Evolutionary conservation across 2,329 filamentous ascomycete species (phyloP).

Genomic region (Fusarium lateritium): DNA sequence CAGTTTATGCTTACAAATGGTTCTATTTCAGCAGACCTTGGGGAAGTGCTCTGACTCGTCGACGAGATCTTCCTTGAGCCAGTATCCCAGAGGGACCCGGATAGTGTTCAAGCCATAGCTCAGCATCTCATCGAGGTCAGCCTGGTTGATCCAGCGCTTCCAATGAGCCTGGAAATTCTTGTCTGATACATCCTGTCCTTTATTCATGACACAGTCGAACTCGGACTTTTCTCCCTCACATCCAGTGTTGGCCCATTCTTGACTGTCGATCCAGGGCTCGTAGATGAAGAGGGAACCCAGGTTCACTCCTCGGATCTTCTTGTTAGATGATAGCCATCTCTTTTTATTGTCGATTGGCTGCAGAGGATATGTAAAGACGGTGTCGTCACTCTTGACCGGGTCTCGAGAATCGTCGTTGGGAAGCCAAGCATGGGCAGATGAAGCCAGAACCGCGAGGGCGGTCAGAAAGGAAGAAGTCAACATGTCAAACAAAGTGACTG

Average conservation of each 20-base stretch:
- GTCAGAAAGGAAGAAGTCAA: slow-evolving; percentile 17
- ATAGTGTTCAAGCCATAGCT: slow-evolving; percentile 67
- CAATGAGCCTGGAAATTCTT: slow-evolving; percentile 65
- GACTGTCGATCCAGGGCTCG: slow-evolving; percentile 67
- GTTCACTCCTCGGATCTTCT: slow-evolving; percentile 69
- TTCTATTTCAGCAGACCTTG: slow-evolving; percentile 23
- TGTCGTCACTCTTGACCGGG: slow-evolving; percentile 12
- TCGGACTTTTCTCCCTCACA: slow-evolving; percentile 63
- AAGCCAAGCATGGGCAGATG: slow-evolving; percentile 43
- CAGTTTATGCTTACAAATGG: not conserved
- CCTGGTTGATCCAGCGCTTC: slow-evolving; percentile 63
- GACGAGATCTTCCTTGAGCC: slow-evolving; percentile 66
- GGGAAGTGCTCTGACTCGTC: slow-evolving; percentile 67
- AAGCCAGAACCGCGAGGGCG: slow-evolving; percentile 29
- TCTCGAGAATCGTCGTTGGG: slow-evolving; percentile 3
- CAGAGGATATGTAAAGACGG: slow-evolving; percentile 19
- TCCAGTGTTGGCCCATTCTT: slow-evolving; percentile 63
- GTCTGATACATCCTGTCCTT: slow-evolving; percentile 64
- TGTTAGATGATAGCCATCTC: slow-evolving; percentile 31
- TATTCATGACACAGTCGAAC: slow-evolving; percentile 66
- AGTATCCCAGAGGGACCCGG: slow-evolving; percentile 69
- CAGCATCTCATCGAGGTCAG: slow-evolving; percentile 65
- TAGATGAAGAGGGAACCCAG: slow-evolving; percentile 66
- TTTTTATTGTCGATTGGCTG: slow-evolving; percentile 7
- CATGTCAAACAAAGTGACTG: slow-evolving; percentile 26